Evolutionary conservation across 495 filamentous ascomycete genomes (phyloP), one percentile per base, ranked within the genome.

Genomic region (Neurospora tetraspora): DNA sequence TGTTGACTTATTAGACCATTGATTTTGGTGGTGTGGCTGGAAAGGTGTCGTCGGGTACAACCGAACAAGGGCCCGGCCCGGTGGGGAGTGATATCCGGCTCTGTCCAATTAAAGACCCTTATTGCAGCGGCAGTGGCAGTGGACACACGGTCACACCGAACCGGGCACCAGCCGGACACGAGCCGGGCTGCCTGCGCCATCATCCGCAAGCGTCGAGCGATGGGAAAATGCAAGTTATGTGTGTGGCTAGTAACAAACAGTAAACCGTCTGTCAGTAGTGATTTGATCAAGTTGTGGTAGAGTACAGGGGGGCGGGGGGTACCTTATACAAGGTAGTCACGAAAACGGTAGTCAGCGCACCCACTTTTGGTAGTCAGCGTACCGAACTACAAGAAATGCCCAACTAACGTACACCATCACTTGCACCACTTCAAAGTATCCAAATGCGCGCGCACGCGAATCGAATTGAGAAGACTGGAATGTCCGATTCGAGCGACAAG

Each of bases 131-230:
- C 47, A 59, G 47, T 59, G 11, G 47, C 47, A 59, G 47, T 59
- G 47, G 47, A 27, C 47, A 59, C 53, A 61, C 14, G 53, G 20
- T 31, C 53, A 16, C 53, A 16, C 53, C 53, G 53, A 61, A 31
- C 47, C 47, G 23, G 23, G 47, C 47, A 61, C 47, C 47, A 61
- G 47, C 47, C 45, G 45, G 45, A 20, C 45, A 20, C n/a, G 43
- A 53, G 45, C 20, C 45, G n/a, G 45, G n/a, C 23, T 61, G 47
- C 47, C 47, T 31, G 47, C 47, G 23, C 47, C 47, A 31, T 31
- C 47, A 59, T 31, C 23, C 47, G 11, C 10, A 59, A 27, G 11
- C 4, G 47, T 59, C 92, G 91, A 83, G 93, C 91, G 77, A 91
- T 53, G 45, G 45, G 20, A 47, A n/a, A 47, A 20, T 47, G 40